Evolutionary conservation across 768 basidiomycete genomes (phyloP).

Genomic region (Mycena galericulata): DNA sequence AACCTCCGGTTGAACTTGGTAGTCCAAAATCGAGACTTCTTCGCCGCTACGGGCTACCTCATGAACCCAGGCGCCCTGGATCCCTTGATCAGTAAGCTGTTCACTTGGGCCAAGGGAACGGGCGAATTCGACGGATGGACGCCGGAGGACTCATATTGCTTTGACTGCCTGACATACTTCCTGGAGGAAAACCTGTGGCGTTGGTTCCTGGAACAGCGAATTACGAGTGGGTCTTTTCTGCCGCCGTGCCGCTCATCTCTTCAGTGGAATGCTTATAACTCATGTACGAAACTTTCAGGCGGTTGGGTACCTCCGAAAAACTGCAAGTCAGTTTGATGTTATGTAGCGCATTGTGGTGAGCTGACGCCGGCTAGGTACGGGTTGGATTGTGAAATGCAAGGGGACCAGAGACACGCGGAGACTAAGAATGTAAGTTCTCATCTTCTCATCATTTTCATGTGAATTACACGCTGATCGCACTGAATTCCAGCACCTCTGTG

Average conservation of each 20-base stretch:
- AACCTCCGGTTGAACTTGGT: neutral
- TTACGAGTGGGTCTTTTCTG: constrained; percentile 7
- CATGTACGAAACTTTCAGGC: neutral
- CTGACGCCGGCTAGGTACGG: too few relatives aligned
- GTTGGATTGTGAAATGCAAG: constrained; percentile 24
- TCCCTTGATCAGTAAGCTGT: neutral
- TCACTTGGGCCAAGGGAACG: neutral
- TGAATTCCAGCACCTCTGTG: neutral
- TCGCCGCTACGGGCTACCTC: neutral
- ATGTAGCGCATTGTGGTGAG: too few relatives aligned
- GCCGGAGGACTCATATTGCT: constrained; percentile 9
- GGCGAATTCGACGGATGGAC: constrained; percentile 1
- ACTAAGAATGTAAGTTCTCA: constrained; percentile 30
- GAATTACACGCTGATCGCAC: too few relatives aligned
- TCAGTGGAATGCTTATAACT: neutral
- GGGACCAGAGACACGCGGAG: constrained; percentile 2
- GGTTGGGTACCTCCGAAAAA: constrained; percentile 25
- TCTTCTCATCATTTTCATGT: too few relatives aligned
- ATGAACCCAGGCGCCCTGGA: neutral
- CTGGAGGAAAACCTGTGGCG: constrained; percentile 25
- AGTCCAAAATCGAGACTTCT: neutral
- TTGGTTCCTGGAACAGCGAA: constrained; percentile 14
- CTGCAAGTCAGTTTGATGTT: constrained; percentile 29
- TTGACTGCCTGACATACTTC: constrained; percentile 16
- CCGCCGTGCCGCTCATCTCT: too few relatives aligned